A percentile compares a stretch with the other conserved stretches of the same genome.
Conservation (phyloP, 129 eudicot species). For the Helianthus tuberosus region DNA sequence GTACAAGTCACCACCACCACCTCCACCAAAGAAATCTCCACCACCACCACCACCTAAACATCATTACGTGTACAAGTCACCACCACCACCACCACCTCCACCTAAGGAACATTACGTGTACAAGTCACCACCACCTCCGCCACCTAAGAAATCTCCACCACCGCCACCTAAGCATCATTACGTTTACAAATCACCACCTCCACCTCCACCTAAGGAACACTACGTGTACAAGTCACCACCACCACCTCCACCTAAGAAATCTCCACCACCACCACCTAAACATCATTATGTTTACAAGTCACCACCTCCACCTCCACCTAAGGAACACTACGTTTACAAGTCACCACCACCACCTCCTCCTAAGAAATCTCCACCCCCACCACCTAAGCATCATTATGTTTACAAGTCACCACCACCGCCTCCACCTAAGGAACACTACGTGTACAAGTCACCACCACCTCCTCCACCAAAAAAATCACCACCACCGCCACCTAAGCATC, state of each 20-base stretch:
- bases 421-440: background rate
- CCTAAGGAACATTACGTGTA: conserved; percentile 19
- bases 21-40: conserved; percentile 40
- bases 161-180: background rate
- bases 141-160: conserved; percentile 21
- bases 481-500: conserved; percentile 18
- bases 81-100: conserved; percentile 40
- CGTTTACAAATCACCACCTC: background rate
- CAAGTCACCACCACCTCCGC: conserved; percentile 22
- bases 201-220: background rate
- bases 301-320: conserved; percentile 41
- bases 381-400: background rate
- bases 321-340: conserved; percentile 7
- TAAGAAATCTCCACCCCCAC: background rate
- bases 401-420: conserved; percentile 38
- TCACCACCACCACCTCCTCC: conserved; percentile 40
- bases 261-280: conserved; percentile 7
- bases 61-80: conserved; percentile 23
- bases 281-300: conserved; percentile 10
- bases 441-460: conserved; percentile 29
- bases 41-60: conserved; percentile 15
- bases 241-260: background rate
- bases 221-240: background rate
- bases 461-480: conserved; percentile 25
- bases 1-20: conserved; percentile 30